Evolutionary conservation across 2,329 filamentous ascomycete species (phyloP).

Genomic region (Hypoxylon sp.): DNA sequence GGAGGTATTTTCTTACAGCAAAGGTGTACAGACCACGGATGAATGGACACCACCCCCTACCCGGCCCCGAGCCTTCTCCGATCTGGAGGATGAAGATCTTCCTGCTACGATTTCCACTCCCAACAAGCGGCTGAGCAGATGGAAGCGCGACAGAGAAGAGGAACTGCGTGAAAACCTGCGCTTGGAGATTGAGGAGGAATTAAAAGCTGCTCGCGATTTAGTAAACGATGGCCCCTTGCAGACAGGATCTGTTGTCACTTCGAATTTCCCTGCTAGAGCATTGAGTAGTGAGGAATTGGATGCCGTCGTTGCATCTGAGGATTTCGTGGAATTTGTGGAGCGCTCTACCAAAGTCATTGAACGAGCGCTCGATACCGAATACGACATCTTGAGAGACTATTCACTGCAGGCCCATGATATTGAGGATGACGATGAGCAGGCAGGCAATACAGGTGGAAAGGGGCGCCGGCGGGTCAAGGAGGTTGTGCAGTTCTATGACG

Average conservation of each 20-base stretch:
- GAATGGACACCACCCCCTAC: conserved; percentile 69
- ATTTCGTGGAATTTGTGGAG: conserved; percentile 95
- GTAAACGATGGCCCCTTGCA: conserved; percentile 60
- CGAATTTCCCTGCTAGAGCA: conserved; percentile 79
- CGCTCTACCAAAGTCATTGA: conserved; percentile 97
- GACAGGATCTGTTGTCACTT: conserved; percentile 51
- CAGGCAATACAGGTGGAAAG: conserved; percentile 73
- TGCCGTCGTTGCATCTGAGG: conserved; percentile 89
- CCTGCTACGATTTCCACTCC: conserved; percentile 65
- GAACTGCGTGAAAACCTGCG: conserved; percentile 85
- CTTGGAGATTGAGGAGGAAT: conserved; percentile 90
- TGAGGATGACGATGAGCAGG: conserved; percentile 84
- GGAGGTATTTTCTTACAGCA: conserved; percentile 96
- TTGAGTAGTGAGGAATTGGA: conserved; percentile 86
- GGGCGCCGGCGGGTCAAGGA: conserved; percentile 83
- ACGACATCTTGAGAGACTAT: conserved; percentile 96
- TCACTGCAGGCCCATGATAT: conserved; percentile 78
- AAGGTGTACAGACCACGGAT: conserved; percentile 90
- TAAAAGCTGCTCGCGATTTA: conserved; percentile 74
- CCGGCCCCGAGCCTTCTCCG: conserved; percentile 62
- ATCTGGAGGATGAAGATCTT: conserved; percentile 69
- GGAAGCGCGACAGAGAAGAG: conserved; percentile 85
- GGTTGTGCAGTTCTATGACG: conserved; percentile 91
- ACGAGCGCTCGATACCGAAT: conserved; percentile 90
- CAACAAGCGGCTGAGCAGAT: conserved; percentile 78